A percentile compares a stretch with the other conserved stretches of the same genome.
These are phyloP conservation scores for Ascochyta viciae-villosae DNA, from an alignment of 2,329 filamentous ascomycete genomes.

Conservation along the genomic window DNA sequence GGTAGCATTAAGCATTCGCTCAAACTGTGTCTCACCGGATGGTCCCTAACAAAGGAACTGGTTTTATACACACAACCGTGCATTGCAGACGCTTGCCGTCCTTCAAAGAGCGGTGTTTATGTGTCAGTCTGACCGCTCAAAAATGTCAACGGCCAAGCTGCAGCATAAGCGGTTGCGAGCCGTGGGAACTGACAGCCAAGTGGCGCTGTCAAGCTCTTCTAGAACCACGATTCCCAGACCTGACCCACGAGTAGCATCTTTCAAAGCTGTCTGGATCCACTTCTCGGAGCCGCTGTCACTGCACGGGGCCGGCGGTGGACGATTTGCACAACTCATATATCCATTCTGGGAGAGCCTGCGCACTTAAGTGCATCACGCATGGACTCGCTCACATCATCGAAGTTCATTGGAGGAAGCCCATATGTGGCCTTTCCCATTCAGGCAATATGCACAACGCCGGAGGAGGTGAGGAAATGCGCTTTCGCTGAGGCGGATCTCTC, in stretches of 20 bases:
- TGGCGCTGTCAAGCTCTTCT: constrained; percentile 19
- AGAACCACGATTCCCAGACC: constrained; percentile 19
- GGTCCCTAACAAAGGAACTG: constrained; percentile 25
- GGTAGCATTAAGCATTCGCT: constrained; percentile 15
- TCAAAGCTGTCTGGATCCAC: constrained; percentile 17
- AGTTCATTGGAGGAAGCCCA: constrained; percentile 15
- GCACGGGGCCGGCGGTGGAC: constrained; percentile 38
- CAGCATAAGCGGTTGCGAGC: constrained; percentile 28
- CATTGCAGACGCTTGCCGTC: constrained; percentile 21
- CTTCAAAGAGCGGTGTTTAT: constrained; percentile 29
- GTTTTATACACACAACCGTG: constrained; percentile 19
- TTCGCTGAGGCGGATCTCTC: constrained; percentile 13
- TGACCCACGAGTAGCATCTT: constrained; percentile 18
- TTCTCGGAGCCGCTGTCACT: constrained; percentile 26
- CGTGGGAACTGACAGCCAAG: constrained; percentile 20
- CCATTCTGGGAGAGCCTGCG: constrained; percentile 24
- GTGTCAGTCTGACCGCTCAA: constrained; percentile 41
- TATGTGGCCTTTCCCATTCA: constrained; percentile 15
- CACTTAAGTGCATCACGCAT: constrained; percentile 8
- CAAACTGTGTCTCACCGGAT: constrained; percentile 31
- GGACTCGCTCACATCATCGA: background rate
- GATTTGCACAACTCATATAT: constrained; percentile 38
- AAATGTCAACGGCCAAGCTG: constrained; percentile 27
- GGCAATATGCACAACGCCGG: constrained; percentile 24
- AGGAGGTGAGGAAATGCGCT: constrained; percentile 15